phyloP scores from a whole-genome alignment of 768 basidiomycete species.

The Leccinum disarticulatum region DNA sequence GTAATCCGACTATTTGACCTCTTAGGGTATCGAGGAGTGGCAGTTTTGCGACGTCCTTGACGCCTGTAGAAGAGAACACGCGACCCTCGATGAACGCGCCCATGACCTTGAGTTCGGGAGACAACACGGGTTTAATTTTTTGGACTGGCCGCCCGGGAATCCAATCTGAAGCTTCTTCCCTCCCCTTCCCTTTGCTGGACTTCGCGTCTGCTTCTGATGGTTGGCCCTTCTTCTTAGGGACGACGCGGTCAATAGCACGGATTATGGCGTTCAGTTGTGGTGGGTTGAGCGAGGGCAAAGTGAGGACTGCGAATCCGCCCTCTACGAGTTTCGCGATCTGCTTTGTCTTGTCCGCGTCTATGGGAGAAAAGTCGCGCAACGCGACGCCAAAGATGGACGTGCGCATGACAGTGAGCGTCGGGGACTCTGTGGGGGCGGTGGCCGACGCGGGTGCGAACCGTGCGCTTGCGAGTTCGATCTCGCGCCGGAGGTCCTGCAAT shows the following conservation, averaged over 20 bases:
- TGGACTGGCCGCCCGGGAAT: conserved; percentile 72
- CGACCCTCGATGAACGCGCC: conserved; percentile 80
- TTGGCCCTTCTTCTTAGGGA: conserved; percentile 57
- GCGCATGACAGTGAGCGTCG: conserved; percentile 67
- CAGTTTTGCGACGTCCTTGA: conserved; percentile 66
- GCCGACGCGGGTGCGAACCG: conserved; percentile 35
- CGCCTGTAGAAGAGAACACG: conserved; percentile 57
- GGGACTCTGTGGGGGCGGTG: conserved; percentile 32
- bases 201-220: conserved; percentile 51
- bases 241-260: conserved; percentile 61
- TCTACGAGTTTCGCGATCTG: conserved; percentile 55
- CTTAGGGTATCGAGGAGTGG: conserved; percentile 77
- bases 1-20: conserved; percentile 81
- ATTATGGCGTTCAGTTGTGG: conserved; percentile 69
- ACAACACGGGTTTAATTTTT: conserved; percentile 50
- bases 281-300: conserved; percentile 66
- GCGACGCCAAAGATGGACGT: conserved; percentile 81
- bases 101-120: conserved; percentile 69
- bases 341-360: conserved; percentile 48
- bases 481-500: conserved; percentile 65
- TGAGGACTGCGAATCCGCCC: conserved; percentile 66
- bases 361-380: conserved; percentile 55
- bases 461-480: conserved; percentile 58
- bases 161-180: conserved; percentile 58
- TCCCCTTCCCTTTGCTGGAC: conserved; percentile 42